Evolutionary conservation across 495 filamentous ascomycete species (phyloP).

Genomic region (Daldinia childiae): DNA sequence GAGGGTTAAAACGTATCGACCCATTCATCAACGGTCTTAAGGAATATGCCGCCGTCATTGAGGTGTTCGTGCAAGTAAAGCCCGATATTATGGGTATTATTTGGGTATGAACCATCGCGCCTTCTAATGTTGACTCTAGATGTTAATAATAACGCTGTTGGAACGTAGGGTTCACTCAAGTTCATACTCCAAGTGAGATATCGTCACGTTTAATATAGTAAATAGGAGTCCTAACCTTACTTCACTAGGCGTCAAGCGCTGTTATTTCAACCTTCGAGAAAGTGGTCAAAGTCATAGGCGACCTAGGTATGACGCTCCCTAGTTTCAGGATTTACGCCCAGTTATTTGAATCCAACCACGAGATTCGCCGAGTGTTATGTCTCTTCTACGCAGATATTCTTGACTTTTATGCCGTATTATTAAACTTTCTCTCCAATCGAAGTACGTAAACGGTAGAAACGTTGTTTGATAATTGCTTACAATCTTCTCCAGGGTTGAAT

Average conservation of each 20-base stretch:
- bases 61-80: slow-evolving; percentile 24
- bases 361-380: slow-evolving; percentile 24
- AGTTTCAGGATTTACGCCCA: slow-evolving; percentile 28
- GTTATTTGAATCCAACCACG: slow-evolving; percentile 20
- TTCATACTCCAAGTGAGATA: slow-evolving; percentile 28
- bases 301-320: slow-evolving; percentile 24
- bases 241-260: slow-evolving; percentile 18
- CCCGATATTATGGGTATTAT: slow-evolving; percentile 29
- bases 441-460: slow-evolving; percentile 3
- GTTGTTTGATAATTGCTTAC: neutral
- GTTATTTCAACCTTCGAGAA: slow-evolving; percentile 25
- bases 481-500: slow-evolving; percentile 10
- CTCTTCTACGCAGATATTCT: slow-evolving; percentile 29
- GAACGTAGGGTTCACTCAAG: slow-evolving; percentile 22
- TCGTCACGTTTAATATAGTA: neutral
- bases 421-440: slow-evolving; percentile 27
- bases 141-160: neutral
- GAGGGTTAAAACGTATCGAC: slow-evolving; percentile 17
- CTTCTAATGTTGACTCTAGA: neutral
- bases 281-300: slow-evolving; percentile 25
- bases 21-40: slow-evolving; percentile 28
- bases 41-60: slow-evolving; percentile 24
- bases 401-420: slow-evolving; percentile 25
- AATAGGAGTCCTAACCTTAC: neutral
- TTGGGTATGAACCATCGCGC: slow-evolving; percentile 15